Evolutionary conservation across 2,329 filamentous ascomycete species (phyloP).

Genomic region (Neopestalotiopsis sp.): DNA sequence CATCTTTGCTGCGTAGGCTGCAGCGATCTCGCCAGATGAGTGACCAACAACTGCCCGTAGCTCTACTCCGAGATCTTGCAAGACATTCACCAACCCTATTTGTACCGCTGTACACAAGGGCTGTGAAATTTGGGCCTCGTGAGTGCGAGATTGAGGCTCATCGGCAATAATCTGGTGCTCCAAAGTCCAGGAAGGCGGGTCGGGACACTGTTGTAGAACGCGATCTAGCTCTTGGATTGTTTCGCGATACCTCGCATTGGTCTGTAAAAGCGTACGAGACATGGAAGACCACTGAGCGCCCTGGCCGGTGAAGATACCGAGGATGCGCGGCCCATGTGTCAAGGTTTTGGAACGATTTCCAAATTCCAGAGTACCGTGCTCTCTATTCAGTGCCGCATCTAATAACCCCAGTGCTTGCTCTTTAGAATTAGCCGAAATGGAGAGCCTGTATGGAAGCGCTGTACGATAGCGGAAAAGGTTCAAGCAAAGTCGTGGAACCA

Average conservation of each 20-base stretch:
- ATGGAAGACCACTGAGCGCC: slow-evolving; percentile 43
- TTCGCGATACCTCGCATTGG: slow-evolving; percentile 37
- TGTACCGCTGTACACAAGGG: slow-evolving; percentile 61
- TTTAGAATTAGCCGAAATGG: slow-evolving; percentile 32
- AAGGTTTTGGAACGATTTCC: slow-evolving; percentile 30
- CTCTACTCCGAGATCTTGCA: slow-evolving; percentile 32
- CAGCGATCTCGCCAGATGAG: slow-evolving; percentile 38
- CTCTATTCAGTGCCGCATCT: slow-evolving; percentile 28
- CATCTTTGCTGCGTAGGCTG: slow-evolving; percentile 37
- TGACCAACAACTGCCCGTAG: slow-evolving; percentile 39
- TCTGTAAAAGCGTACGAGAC: slow-evolving; percentile 36
- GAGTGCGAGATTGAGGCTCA: slow-evolving; percentile 33
- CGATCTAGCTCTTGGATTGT: slow-evolving; percentile 41
- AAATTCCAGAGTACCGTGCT: slow-evolving; percentile 16
- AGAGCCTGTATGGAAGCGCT: slow-evolving; percentile 37
- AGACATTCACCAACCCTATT: slow-evolving; percentile 47
- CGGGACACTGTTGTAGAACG: slow-evolving; percentile 27
- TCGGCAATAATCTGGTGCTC: slow-evolving; percentile 40
- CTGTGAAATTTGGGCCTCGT: slow-evolving; percentile 50
- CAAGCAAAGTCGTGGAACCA: slow-evolving; percentile 37
- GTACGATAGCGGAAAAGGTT: slow-evolving; percentile 38
- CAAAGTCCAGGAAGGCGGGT: slow-evolving; percentile 40
- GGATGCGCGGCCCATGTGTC: slow-evolving; percentile 29
- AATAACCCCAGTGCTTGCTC: slow-evolving; percentile 31
- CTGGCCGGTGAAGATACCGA: slow-evolving; percentile 43